These are phyloP conservation scores for Plasmodium vinckei DNA, from an alignment of 169 alveolate species.

Conservation along the genomic window DNA sequence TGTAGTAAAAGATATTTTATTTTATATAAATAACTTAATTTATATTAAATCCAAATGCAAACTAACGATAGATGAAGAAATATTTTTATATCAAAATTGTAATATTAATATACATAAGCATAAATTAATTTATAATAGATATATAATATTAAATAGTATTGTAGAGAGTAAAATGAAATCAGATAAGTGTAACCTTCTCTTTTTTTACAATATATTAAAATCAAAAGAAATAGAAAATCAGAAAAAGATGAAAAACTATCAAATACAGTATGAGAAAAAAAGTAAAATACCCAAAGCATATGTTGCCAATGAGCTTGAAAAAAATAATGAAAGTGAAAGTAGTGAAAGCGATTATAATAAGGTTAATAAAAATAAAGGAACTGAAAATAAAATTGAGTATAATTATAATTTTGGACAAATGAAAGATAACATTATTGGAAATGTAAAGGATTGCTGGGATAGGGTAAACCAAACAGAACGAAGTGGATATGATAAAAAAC, in stretches of 20 bases:
- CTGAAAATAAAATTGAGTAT: not conserved
- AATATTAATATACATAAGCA: constrained; percentile 69
- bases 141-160: constrained; percentile 49
- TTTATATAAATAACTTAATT: constrained; percentile 69
- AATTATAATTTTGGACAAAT: not conserved
- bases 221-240: constrained; percentile 65
- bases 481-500: constrained; percentile 1
- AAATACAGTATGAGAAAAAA: constrained; percentile 31
- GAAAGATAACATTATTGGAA: not conserved
- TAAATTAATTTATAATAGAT: constrained; percentile 64
- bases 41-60: constrained; percentile 71
- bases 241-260: constrained; percentile 41
- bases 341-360: not conserved
- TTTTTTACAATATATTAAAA: constrained; percentile 68
- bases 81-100: constrained; percentile 71
- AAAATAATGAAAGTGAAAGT: not conserved
- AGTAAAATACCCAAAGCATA: not conserved
- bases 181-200: constrained; percentile 46
- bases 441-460: no score
- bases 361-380: not conserved
- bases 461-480: not conserved
- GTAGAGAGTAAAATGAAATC: constrained; percentile 33
- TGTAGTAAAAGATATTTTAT: constrained; percentile 51
- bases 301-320: not conserved
- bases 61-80: constrained; percentile 73